Evolutionary conservation across 2,329 filamentous ascomycete species (phyloP), one percentile per base, ranked within the genome.

Genomic region (Neofusicoccum parvum): DNA sequence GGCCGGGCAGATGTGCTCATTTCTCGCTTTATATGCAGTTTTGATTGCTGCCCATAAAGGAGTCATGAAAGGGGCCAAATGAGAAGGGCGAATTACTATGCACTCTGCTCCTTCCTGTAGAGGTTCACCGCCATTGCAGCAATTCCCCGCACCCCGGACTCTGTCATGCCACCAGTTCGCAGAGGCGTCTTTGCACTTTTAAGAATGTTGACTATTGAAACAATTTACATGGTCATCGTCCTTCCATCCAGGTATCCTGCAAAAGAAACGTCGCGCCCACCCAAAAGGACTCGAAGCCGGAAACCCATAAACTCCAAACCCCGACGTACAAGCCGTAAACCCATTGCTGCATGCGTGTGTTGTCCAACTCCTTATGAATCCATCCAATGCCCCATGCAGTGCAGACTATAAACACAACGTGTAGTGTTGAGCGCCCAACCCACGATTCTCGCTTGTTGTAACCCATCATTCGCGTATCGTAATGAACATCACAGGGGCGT

Each of bases 301-400:
- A 14, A 20, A 12, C 6, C 43, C n/a, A 12, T 17, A 48, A 46
- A 60, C 43, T 34, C 56, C 32, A 5, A 60, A 17, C 6, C 34
- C 48, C 6, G 6, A 10, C 12, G n/a, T 50, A 50, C 23, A 50
- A 50, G 10, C 12, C 27, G 12, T 32, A 11, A 53, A 53, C 15
- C 43, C 50, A 11, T 37, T 37, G 7, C 14, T 17, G 41, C 41
- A 20, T 48, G 43, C 56, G 36, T 36, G 14, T 14, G 10, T 27
- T 45, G 3, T 27, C 56, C 27, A 60, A 60, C 43, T 60, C 56
- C 56, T 39, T 15, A 7, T n/a, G n/a, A 12, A 36, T 41, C 56
- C 15, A 20, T 37, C 43, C 56, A 34, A 60, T 60, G 43, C 56
- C 32, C n/a, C 56, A 48, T 60, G n/a, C 11, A 36, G 54, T 60